These are phyloP conservation scores for Fusarium drepaniforme DNA, from an alignment of 2,329 filamentous ascomycete genomes.

Conservation along the genomic window DNA sequence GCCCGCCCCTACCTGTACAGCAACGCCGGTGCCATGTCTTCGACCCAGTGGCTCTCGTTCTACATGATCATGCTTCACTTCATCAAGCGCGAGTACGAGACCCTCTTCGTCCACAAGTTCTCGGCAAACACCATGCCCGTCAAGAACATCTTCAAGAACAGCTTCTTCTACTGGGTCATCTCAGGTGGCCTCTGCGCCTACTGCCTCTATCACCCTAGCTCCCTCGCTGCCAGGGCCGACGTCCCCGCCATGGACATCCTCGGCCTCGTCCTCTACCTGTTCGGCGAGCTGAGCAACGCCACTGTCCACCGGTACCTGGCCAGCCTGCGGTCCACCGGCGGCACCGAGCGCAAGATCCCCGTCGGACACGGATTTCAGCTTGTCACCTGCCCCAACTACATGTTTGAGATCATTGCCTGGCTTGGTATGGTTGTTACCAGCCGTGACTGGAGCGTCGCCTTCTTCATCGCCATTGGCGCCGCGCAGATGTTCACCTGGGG, in stretches of 20 bases:
- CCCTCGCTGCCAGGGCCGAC: conserved; percentile 70
- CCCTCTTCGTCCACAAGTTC: conserved; percentile 94
- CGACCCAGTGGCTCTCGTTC: conserved; percentile 80
- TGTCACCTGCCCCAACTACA: conserved; percentile 97
- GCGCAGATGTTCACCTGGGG: conserved; percentile 90
- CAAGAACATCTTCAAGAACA: conserved; percentile 94
- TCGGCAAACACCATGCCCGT: conserved; percentile 94
- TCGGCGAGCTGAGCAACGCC: conserved; percentile 86
- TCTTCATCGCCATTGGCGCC: conserved; percentile 81
- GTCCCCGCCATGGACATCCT: conserved; percentile 68
- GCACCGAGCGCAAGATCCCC: conserved; percentile 90
- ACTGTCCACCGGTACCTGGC: conserved; percentile 84
- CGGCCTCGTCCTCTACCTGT: conserved; percentile 78
- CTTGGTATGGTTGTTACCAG: conserved; percentile 83
- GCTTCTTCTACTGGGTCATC: conserved; percentile 91
- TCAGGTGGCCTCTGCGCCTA: conserved; percentile 85
- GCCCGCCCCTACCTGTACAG: conserved; percentile 75
- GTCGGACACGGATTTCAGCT: conserved; percentile 84
- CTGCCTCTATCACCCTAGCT: conserved; percentile 85
- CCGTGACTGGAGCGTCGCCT: conserved; percentile 79
- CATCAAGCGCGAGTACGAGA: conserved; percentile 94
- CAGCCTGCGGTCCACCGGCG: conserved; percentile 80
- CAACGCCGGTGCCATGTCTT: conserved; percentile 64
- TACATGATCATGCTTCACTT: conserved; percentile 86
- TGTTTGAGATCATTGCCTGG: conserved; percentile 93